phyloP scores from a whole-genome alignment of 2,329 filamentous ascomycete genomes.

The Dactylellina haptotyla region DNA sequence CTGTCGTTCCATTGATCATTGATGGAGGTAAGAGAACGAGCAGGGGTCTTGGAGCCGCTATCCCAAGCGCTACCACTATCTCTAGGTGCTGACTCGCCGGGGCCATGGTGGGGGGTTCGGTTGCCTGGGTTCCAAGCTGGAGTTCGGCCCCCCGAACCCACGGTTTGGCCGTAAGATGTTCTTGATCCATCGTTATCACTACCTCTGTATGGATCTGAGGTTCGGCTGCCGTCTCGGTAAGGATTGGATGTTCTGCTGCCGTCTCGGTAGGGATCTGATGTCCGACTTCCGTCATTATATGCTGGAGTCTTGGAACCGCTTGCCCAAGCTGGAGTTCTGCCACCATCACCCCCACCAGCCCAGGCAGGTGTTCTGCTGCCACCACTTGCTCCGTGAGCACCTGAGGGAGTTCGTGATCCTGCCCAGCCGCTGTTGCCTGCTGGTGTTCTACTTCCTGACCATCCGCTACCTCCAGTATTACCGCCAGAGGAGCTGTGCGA shows the following conservation, averaged over 20 bases:
- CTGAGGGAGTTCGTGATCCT: slow-evolving; percentile 67
- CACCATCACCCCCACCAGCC: slow-evolving; percentile 65
- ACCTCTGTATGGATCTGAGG: slow-evolving; percentile 59
- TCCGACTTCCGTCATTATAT: slow-evolving; percentile 65
- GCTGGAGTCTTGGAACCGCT: slow-evolving; percentile 76
- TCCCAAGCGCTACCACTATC: slow-evolving; percentile 70
- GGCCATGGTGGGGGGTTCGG: slow-evolving; percentile 69
- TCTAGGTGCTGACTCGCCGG: slow-evolving; percentile 66
- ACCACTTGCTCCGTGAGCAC: slow-evolving; percentile 66
- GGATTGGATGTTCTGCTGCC: slow-evolving; percentile 59
- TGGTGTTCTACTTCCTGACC: slow-evolving; percentile 63
- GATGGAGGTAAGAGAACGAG: slow-evolving; percentile 64
- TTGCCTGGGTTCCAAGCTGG: slow-evolving; percentile 82
- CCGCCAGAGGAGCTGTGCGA: slow-evolving; percentile 67
- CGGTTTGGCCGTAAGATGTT: slow-evolving; percentile 74
- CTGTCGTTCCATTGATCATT: slow-evolving; percentile 71
- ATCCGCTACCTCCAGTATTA: slow-evolving; percentile 55
- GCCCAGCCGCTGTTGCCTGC: slow-evolving; percentile 54
- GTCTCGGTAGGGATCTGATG: slow-evolving; percentile 57
- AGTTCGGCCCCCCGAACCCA: slow-evolving; percentile 69
- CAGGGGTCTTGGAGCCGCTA: slow-evolving; percentile 79
- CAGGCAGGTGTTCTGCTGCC: slow-evolving; percentile 73
- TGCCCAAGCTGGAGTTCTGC: slow-evolving; percentile 76
- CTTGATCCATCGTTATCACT: slow-evolving; percentile 77
- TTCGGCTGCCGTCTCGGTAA: slow-evolving; percentile 53